Conservation (phyloP, 2,329 filamentous ascomycete species). For the Stagonosporopsis rhizophila region DNA sequence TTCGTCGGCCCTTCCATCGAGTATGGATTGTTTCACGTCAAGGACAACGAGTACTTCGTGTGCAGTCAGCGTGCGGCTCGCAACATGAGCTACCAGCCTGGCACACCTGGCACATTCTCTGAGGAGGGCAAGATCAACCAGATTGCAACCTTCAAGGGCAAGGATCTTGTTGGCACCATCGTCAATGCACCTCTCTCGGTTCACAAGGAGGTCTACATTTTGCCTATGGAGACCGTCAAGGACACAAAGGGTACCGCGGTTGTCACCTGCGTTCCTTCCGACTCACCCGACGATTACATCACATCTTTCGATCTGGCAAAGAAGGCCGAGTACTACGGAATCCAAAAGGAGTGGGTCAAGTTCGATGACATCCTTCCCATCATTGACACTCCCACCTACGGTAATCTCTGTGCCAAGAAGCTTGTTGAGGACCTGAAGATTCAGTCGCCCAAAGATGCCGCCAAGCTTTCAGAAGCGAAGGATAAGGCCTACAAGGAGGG, state of each 20-base stretch:
- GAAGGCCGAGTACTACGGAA: conserved; percentile 92
- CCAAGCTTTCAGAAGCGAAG: conserved; percentile 90
- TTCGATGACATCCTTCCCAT: conserved; percentile 82
- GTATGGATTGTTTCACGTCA: conserved; percentile 85
- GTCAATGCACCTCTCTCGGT: conserved; percentile 85
- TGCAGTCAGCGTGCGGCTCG: conserved; percentile 82
- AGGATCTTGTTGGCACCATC: conserved; percentile 84
- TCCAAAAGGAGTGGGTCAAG: conserved; percentile 95
- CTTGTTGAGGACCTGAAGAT: conserved; percentile 95
- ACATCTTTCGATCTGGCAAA: conserved; percentile 87
- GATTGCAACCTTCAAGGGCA: conserved; percentile 76
- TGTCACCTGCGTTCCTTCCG: conserved; percentile 93
- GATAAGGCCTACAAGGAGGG: conserved; percentile 97
- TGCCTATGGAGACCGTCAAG: conserved; percentile 94
- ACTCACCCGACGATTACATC: conserved; percentile 94
- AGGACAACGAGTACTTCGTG: conserved; percentile 75
- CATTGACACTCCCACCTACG: conserved; percentile 77
- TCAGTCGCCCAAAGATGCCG: conserved; percentile 91
- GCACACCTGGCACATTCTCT: conserved; percentile 75
- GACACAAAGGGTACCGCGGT: conserved; percentile 95
- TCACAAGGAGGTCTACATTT: conserved; percentile 82
- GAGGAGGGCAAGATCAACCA: conserved; percentile 77
- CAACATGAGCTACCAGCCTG: conserved; percentile 92
- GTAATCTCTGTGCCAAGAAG: conserved; percentile 80
- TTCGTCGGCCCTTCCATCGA: conserved; percentile 90